Base-by-base conservation (phyloP, 2,329 filamentous ascomycete genomes). In the Xylariales sp. region DNA sequence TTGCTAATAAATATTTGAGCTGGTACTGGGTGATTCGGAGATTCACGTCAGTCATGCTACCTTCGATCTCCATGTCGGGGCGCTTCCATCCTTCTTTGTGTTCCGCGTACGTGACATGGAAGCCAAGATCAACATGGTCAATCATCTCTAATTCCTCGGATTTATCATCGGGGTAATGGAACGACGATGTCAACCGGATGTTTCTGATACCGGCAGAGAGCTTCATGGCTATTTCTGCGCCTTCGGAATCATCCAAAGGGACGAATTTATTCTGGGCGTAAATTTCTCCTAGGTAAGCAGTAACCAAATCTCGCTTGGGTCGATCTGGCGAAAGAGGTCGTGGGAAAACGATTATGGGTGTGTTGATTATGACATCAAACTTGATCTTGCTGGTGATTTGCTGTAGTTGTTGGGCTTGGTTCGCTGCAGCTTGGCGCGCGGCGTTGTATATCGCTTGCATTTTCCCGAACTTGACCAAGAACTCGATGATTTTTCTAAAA, bases 381-480 rank as follows among this genome's bases (percentile, higher is more conserved):
- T 97, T 94, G 83, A 98, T 93, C 71, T 93, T 93, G 75, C 90
- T 93, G 0, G 93, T 92, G 76, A 90, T 94, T 76, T 98, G 91
- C 76, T 98, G 96, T 5, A 99, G 88, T 76, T 97, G 94, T 66
- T 89, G 97, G 9, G 96, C 97, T 79, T 97, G 94, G 69, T 93
- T 95, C 46, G 96, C 93, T 2, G 97, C 96, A 46, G 95, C 97
- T 80, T 97, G 93, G 41, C 97, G 89, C 12, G 97, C 96, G 49
- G 96, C 95, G 77, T 99, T 99, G 84, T 97, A 99, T 61, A 99
- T 92, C 28, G 96, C 95, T 80, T 99, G 96, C 96, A 99, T 99
- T 81, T 97, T 97, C 68, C 97, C 96, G 78, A 99, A 99, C 76
- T 99, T 99, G 78, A 99, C 94, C 50, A 97, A 85, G 80, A 99